Evolutionary conservation across 768 basidiomycete species (phyloP).

Genomic region (Asterophora parasitica): DNA sequence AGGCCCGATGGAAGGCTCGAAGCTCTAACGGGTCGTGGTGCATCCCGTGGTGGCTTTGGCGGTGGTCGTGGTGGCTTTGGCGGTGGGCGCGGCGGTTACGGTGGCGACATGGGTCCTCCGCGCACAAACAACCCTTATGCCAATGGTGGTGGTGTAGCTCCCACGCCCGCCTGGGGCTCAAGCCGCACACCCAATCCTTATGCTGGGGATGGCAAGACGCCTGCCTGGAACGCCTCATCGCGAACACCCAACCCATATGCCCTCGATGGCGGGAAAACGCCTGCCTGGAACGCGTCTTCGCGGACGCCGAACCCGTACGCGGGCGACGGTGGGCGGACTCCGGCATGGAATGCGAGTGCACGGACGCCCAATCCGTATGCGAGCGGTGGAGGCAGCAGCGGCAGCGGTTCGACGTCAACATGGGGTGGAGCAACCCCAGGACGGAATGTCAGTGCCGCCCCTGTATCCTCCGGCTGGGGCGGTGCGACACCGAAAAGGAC

Average conservation of each 20-base stretch:
- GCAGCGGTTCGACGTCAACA: conserved; percentile 37
- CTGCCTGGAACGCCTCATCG: conserved; percentile 51
- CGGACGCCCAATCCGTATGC: conserved; percentile 72
- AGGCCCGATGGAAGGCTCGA: conserved; percentile 57
- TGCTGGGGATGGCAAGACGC: conserved; percentile 49
- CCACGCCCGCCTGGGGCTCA: conserved; percentile 21
- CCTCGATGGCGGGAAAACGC: conserved; percentile 50
- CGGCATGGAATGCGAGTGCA: conserved; percentile 59
- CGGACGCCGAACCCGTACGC: conserved; percentile 70
- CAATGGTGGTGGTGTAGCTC: conserved; percentile 18
- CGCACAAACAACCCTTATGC: conserved; percentile 34
- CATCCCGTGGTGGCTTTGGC: background rate
- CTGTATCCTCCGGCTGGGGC: conserved; percentile 27
- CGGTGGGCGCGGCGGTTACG: conserved; percentile 6
- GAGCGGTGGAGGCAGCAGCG: conserved; percentile 41
- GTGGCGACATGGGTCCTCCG: conserved; percentile 11
- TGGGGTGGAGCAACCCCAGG: conserved; percentile 30
- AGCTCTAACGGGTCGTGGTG: conserved; percentile 36
- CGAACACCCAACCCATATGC: conserved; percentile 71
- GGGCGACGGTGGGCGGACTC: conserved; percentile 58
- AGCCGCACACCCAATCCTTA: conserved; percentile 72
- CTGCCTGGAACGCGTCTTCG: conserved; percentile 59
- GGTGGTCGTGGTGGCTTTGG: conserved; percentile 19
- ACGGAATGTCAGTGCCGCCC: conserved; percentile 14
- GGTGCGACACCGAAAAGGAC: conserved; percentile 41